Base-by-base conservation (phyloP, 179 eudicot species). In the Carnegiea gigantea region DNA sequence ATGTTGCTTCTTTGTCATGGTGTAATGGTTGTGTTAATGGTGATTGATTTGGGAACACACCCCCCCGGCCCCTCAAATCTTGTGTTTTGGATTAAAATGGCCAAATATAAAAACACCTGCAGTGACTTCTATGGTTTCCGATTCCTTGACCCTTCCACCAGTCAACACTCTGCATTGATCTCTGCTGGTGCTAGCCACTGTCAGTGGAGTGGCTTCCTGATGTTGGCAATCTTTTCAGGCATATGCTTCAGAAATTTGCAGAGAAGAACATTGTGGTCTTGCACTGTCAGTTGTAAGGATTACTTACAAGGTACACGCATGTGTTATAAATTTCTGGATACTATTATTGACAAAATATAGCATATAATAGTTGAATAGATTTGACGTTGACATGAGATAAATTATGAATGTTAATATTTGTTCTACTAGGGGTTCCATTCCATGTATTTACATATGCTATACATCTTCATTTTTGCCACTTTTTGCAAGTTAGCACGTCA, bases 241-340 rank as follows among this genome's bases (percentile, higher is more conserved):
- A 28, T 28, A 28, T 28, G 30, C 30, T 28, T 28, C 1, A 28
- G 30, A 28, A 28, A 3, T 17, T 15, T 54, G 6, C 68, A 62
- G 1, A 62, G 30, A 62, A 62, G 68, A 62, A 62, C 68, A 62
- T 62, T 28, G 28, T 62, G 68, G 68, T 62, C 8, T 62, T 30
- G 68, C 68, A 23, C 28, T 62, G 9, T 62, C 68, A 62, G 68
- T 62, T 62, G 68, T 62, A 62, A 62, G 68, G 68, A n/a, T 62
- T 62, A 62, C 24, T 62, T 21, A 38, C 0, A 38, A 38, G 30
- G 0, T 28, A 48, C 53, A 18, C 2, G 17, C 21, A 59, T 59
- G 21, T 21, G 1, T 62, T 62, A n/a, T 21, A 6, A 23, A 9
- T 21, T 17, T 21, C 17, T 62, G 12, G 17, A n/a, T 62, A 62